Base-by-base conservation (phyloP, 192 early-diverging fungal genomes). In the Gaertneriomyces sp. region DNA sequence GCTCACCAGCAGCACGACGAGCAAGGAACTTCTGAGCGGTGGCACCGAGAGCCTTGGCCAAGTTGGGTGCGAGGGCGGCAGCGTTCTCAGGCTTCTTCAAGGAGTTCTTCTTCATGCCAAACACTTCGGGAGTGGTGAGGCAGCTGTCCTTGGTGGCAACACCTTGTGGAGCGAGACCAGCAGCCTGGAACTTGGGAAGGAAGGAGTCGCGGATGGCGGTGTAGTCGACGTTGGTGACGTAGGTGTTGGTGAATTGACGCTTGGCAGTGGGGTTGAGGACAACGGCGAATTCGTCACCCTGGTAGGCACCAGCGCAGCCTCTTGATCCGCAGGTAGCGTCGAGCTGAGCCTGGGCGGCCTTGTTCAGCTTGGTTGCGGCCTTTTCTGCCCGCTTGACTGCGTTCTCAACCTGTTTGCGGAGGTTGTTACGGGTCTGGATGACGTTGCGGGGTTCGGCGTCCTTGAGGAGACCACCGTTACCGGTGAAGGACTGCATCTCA, bases 151-250 rank as follows among this genome's bases (percentile, higher is more conserved):
- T 66, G 64, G 55, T 66, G 42, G 64, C 64, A 58, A 66, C 64
- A 25, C 64, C 64, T 25, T 66, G 64, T 42, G 42, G 64, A n/a
- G 59, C 17, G 51, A 70, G 60, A 53, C 68, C 68, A 33, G 68
- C 68, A n/a, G 33, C 46, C n/a, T 19, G 25, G 54, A 70, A 70
- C 68, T 70, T 61, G 59, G 68, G 68, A 12, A 38, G 14, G 45
- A 70, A 70, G 19, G 12, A 7, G 61, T 20, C 60, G 16, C 38
- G 41, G 45, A 70, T 52, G 10, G 17, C 52, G 47, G 41, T 40
- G 68, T 70, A 70, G 68, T 63, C 68, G 60, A 70, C 68, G 68
- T 70, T 70, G 61, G 68, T 70, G 33, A 70, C 68, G 61, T 70
- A 70, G 49, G 68, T 70, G 68, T 70, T 70, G 47, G 68, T 70